Conservation (phyloP, 2,329 filamentous ascomycete species). For the Fusarium citri region DNA sequence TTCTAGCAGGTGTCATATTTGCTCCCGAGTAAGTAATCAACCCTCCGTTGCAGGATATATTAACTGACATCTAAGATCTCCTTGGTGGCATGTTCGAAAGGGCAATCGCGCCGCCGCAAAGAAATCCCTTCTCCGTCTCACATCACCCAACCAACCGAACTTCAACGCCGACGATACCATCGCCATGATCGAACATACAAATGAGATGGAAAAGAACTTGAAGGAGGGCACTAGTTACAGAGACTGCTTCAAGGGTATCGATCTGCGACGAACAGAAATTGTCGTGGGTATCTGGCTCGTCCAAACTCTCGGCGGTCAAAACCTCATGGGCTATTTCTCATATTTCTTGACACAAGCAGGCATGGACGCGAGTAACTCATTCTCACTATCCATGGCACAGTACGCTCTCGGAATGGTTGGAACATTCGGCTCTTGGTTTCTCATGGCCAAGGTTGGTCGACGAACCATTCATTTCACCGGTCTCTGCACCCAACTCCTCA, state of each 20-base stretch:
- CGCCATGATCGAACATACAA: slow-evolving; percentile 66
- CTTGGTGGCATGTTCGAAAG: slow-evolving; percentile 64
- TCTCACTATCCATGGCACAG: slow-evolving; percentile 60
- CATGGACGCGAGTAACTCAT: slow-evolving; percentile 57
- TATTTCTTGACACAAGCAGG: slow-evolving; percentile 62
- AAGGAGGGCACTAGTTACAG: slow-evolving; percentile 58
- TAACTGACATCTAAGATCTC: slow-evolving; percentile 53
- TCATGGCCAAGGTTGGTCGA: slow-evolving; percentile 62
- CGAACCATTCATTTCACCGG: slow-evolving; percentile 63
- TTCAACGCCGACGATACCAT: slow-evolving; percentile 62
- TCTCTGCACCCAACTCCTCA: slow-evolving; percentile 53
- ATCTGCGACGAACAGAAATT: slow-evolving; percentile 66
- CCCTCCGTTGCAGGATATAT: too few relatives aligned
- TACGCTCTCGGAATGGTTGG: slow-evolving; percentile 64
- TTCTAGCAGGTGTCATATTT: slow-evolving; percentile 58
- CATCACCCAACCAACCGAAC: slow-evolving; percentile 51
- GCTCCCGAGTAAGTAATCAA: slow-evolving; percentile 62
- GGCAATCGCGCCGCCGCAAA: slow-evolving; percentile 56
- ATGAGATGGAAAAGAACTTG: slow-evolving; percentile 59
- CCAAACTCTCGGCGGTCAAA: slow-evolving; percentile 61
- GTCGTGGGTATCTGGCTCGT: slow-evolving; percentile 62
- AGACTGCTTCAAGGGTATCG: slow-evolving; percentile 64
- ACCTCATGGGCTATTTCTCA: slow-evolving; percentile 62
- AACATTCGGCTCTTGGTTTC: slow-evolving; percentile 62
- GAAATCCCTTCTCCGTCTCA: slow-evolving; percentile 56